phyloP scores from a whole-genome alignment of 768 basidiomycete genomes.

The Russula vinacea region DNA sequence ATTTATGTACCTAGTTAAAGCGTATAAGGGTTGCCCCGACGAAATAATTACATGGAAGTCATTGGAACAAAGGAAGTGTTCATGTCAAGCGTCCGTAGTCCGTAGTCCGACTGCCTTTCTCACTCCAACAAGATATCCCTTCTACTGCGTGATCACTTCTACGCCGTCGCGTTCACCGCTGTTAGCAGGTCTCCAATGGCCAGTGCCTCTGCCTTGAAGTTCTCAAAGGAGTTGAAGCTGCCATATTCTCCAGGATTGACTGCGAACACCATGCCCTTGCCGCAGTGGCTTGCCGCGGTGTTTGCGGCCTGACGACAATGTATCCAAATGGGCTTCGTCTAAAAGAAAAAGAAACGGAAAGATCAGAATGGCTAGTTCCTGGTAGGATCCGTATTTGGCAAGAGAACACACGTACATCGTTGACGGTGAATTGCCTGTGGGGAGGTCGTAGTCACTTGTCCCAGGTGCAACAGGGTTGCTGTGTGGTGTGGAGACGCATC shows the following conservation, averaged over 20 bases:
- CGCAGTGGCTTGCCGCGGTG: constrained; percentile 27
- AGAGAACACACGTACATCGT: constrained; percentile 26
- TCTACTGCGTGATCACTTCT: too few relatives aligned
- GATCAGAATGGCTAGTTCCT: neutral
- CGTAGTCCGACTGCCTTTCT: too few relatives aligned
- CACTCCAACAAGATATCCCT: too few relatives aligned
- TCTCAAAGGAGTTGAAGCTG: too few relatives aligned
- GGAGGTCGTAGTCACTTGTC: constrained; percentile 14
- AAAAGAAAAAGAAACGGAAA: neutral
- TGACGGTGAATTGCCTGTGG: constrained; percentile 30
- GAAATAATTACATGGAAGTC: too few relatives aligned
- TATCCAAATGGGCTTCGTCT: constrained; percentile 32
- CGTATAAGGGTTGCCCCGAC: too few relatives aligned
- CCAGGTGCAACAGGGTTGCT: constrained; percentile 32
- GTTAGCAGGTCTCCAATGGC: too few relatives aligned
- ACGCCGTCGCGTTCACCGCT: too few relatives aligned
- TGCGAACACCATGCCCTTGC: constrained; percentile 35
- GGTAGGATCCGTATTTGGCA: neutral
- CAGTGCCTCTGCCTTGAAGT: too few relatives aligned
- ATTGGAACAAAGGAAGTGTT: too few relatives aligned
- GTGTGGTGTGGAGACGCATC: neutral
- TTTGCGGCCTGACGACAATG: constrained; percentile 31
- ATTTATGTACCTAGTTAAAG: too few relatives aligned
- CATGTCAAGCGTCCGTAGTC: too few relatives aligned
- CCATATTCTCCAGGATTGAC: constrained; percentile 30